Base-by-base conservation (phyloP, 1,284 basidiomycete genomes). In the Dichomitus squalens region DNA sequence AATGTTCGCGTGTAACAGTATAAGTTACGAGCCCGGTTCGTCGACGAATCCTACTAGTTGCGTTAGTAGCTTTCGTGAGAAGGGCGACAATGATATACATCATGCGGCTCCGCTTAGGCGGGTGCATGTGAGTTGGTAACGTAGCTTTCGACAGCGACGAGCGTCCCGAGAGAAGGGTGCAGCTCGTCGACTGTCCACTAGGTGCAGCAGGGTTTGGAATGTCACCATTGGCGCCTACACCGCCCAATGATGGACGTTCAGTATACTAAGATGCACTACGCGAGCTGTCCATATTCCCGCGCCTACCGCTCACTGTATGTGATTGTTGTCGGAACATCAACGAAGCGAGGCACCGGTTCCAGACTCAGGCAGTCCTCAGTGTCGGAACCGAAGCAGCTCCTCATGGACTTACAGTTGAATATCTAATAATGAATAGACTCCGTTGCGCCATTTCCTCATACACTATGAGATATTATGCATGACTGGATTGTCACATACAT, bases 41-140 rank as follows among this genome's bases (percentile, higher is more conserved):
- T 43, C 39, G 51, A 56, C 54, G 54, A 56, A 56, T 56, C 49
- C 49, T 50, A 36, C 39, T 36, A 33, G 47, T 6, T 6, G 34
- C n/a, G 54, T 56, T 56, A 51, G 41, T 33, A 50, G 25, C 27
- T 36, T 33, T n/a, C 46, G 54, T 56, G 54, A 49, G 54, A 56
- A 49, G n/a, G 41, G 27, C 34, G 43, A 25, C 33, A 9, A 20
- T 35, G 8, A 27, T 3, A 16, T n/a, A 8, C 8, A 20, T 51
- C 49, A 46, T 20, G 18, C 54, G 54, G 54, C 35, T 21, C 54
- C 54, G 54, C 51, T 6, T 27, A 35, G 40, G 41, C 52, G 44
- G 52, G 47, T n/a, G 11, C 12, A 8, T 11, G 27, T 16, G 23
- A 43, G 49, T 6, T 11, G 34, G 27, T 43, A 29, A 36, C 36